Evolutionary conservation across 148 eudicot genomes (phyloP).

Genomic region (Hydrangea macrophylla): DNA sequence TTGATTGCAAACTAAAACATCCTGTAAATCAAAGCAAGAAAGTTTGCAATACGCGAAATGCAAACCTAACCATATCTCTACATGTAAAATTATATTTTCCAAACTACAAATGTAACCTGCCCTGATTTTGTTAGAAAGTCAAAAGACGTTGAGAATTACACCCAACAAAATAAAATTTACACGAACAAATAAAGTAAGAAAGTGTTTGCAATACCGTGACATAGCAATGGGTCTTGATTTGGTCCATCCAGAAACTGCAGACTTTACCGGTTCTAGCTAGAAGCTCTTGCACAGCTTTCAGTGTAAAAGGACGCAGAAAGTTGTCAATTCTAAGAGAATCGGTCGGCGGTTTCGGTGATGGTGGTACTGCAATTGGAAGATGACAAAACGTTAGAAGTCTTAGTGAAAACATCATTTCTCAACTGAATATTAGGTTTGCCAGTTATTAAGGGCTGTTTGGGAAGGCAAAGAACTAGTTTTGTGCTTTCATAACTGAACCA

Average conservation of each 20-base stretch:
- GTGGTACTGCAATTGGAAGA: slow-evolving; percentile 56
- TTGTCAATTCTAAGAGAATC: slow-evolving; percentile 80
- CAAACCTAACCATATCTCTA: neutral
- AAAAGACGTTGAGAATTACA: too few relatives aligned
- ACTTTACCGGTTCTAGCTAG: slow-evolving; percentile 76
- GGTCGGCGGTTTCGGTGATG: slow-evolving; percentile 61
- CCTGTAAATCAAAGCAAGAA: neutral
- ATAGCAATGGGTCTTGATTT: slow-evolving; percentile 94
- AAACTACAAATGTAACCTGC: too few relatives aligned
- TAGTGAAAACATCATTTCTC: neutral
- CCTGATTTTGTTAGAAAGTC: too few relatives aligned
- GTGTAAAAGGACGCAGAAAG: slow-evolving; percentile 89
- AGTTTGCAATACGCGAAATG: neutral
- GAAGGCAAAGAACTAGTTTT: too few relatives aligned
- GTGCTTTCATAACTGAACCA: too few relatives aligned
- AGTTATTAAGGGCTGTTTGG: too few relatives aligned
- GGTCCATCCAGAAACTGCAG: slow-evolving; percentile 93
- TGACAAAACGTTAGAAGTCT: slow-evolving; percentile 6
- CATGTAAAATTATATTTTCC: too few relatives aligned
- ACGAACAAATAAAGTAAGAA: neutral
- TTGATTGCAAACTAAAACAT: neutral
- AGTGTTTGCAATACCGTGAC: slow-evolving; percentile 52
- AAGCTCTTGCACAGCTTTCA: slow-evolving; percentile 95
- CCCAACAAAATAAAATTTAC: too few relatives aligned
- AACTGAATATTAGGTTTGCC: neutral